Base-by-base conservation (phyloP, 2,329 filamentous ascomycete genomes). In the Elsinoe fawcettii region DNA sequence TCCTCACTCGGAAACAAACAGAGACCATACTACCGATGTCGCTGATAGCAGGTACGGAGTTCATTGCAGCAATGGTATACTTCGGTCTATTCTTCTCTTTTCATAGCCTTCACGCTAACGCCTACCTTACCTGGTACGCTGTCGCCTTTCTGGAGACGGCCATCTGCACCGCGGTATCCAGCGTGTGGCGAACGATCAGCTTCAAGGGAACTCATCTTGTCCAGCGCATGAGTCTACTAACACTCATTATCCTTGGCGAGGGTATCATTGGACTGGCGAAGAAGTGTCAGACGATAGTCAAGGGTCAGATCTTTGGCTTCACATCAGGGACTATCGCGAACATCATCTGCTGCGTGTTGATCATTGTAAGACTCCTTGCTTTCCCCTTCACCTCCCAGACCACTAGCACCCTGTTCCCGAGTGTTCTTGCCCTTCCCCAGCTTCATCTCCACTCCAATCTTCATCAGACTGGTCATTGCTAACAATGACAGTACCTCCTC, bases 111-210 rank as follows among this genome's bases (percentile, higher is more conserved):
- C 56, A 59, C 2, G 27, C 57, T 3, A 67, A 68, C 57, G 66
- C 74, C 6, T 78, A 77, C 68, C 70, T 73, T 51, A 69, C 73
- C 43, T 81, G 82, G 82, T 84, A 84, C 62, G 64, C 80, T 11
- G 64, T 72, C 54, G 67, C 65, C 3, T 60, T 68, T 2, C 55
- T 58, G 1, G 70, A 71, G 57, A 69, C 67, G 2, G 36, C 66
- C 12, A 55, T 69, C 34, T 69, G 66, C 2, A 67, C 69, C 8
- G 58, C 59, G 1, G 64, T 71, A 9, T 70, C 67, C 1, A 67
- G 64, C 39, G 37, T 66, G 20, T 70, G 65, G 65, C 64, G 67
- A 18, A 64, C 67, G 32, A 65, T 72, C 58, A 67, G 63, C 39
- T 71, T 72, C 65, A 70, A 71, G 51, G 69, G 69, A 7, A 72